Percentiles rank a stretch among this genome's conserved stretches.
Conservation (phyloP, 306 rosid genomes). For the Arachis hypogaea region DNA sequence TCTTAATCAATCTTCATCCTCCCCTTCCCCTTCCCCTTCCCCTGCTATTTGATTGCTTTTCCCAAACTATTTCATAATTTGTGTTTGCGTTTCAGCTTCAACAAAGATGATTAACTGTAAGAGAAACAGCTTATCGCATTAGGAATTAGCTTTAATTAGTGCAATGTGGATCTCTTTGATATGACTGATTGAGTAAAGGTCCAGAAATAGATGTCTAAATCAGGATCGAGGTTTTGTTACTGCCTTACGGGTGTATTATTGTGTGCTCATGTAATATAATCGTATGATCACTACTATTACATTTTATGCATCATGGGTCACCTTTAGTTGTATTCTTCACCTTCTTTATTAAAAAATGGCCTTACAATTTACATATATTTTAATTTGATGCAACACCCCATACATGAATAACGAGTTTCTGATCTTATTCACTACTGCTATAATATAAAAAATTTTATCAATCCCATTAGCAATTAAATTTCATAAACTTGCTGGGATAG, state of each 20-base stretch:
- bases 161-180: slow-evolving; percentile 16
- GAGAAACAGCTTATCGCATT: too few relatives aligned
- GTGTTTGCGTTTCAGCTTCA: too few relatives aligned
- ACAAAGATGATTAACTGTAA: too few relatives aligned
- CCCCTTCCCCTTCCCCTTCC: slow-evolving; percentile 54
- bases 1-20: slow-evolving; percentile 39
- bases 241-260: slow-evolving; percentile 23
- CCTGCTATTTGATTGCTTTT: slow-evolving; percentile 33
- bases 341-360: neutral
- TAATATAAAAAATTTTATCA: neutral
- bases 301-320: slow-evolving; percentile 1
- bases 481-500: slow-evolving; percentile 17
- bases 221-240: slow-evolving; percentile 1
- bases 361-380: neutral
- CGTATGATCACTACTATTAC: neutral
- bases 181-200: neutral
- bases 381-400: neutral
- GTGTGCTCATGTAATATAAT: neutral
- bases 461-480: slow-evolving; percentile 11
- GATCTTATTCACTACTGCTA: neutral
- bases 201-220: neutral
- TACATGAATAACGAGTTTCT: slow-evolving; percentile 3
- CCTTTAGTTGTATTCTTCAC: neutral
- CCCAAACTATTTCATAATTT: too few relatives aligned
- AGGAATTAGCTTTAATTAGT: neutral